Evolutionary conservation across 192 early-diverging fungal species (phyloP).

Genomic region (Lunasporangiospora selenospora): DNA sequence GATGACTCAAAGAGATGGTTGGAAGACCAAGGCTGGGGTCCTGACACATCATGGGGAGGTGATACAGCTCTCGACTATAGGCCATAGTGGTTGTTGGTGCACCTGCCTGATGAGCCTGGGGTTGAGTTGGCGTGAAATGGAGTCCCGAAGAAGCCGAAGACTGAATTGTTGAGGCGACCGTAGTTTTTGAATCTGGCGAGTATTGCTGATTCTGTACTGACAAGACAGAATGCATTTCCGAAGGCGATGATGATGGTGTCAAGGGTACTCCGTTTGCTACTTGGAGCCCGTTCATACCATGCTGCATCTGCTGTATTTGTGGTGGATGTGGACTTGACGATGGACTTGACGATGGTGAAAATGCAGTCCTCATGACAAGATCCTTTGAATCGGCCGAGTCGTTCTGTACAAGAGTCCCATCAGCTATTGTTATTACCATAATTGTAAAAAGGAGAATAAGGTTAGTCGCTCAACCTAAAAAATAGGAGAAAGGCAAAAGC

Average conservation of each 20-base stretch:
- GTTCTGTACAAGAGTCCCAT: too few relatives aligned
- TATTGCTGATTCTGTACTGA: conserved; percentile 8
- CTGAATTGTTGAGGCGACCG: background rate
- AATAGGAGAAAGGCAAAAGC: too few relatives aligned
- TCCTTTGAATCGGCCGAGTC: too few relatives aligned
- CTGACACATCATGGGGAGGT: conserved; percentile 30
- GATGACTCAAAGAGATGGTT: conserved; percentile 25
- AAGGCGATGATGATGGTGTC: conserved; percentile 25
- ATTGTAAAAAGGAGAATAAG: too few relatives aligned
- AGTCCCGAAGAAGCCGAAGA: conserved; percentile 24
- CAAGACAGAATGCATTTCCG: conserved; percentile 10
- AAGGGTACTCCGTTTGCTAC: too few relatives aligned
- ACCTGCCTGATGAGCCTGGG: background rate
- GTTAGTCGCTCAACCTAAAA: too few relatives aligned
- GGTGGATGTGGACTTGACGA: too few relatives aligned
- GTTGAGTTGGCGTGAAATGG: conserved; percentile 23
- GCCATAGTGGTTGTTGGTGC: conserved; percentile 7
- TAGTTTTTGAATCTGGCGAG: background rate
- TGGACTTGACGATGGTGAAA: background rate
- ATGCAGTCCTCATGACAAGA: too few relatives aligned
- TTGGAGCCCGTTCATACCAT: too few relatives aligned
- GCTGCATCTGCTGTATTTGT: too few relatives aligned
- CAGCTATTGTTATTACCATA: too few relatives aligned
- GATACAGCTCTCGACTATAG: conserved; percentile 19
- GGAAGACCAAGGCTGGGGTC: conserved; percentile 34